Conservation (phyloP, 208 protist species). For the Acanthamoeba sp. region DNA sequence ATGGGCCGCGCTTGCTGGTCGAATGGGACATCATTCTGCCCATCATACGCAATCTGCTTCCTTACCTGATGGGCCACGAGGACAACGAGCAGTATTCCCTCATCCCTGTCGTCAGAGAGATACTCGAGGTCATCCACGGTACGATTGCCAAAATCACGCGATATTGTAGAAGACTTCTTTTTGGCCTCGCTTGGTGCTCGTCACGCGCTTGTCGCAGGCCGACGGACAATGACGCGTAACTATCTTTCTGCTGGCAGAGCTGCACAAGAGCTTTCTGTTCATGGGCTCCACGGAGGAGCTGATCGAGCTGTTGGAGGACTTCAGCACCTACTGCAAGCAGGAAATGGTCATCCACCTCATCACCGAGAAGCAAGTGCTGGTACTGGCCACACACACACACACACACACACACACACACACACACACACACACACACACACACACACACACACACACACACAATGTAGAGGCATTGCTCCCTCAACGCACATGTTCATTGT, state of each 20-base stretch:
- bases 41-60: conserved; percentile 67
- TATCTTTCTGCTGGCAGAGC: not conserved
- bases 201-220: too few relatives aligned
- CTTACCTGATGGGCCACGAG: conserved; percentile 34
- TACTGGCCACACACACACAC: not conserved
- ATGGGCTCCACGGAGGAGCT: conserved; percentile 21
- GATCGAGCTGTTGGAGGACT: conserved; percentile 56
- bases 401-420: not conserved
- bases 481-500: not conserved
- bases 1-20: conserved; percentile 57
- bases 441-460: not conserved
- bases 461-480: not conserved
- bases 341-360: conserved; percentile 30
- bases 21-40: conserved; percentile 80
- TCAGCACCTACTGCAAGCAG: conserved; percentile 27
- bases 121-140: conserved; percentile 41
- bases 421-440: not conserved
- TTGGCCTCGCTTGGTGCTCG: too few relatives aligned
- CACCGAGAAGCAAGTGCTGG: conserved; percentile 11
- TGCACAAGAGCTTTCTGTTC: conserved; percentile 29
- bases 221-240: too few relatives aligned
- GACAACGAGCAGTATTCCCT: conserved; percentile 62
- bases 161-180: too few relatives aligned
- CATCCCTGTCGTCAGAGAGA: conserved; percentile 41
- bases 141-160: too few relatives aligned